Percentiles rank a stretch among this genome's conserved stretches.
These are phyloP conservation scores for Geotrichum klebahnii DNA, from an alignment of 1,139 yeast species.

Conservation along the genomic window DNA sequence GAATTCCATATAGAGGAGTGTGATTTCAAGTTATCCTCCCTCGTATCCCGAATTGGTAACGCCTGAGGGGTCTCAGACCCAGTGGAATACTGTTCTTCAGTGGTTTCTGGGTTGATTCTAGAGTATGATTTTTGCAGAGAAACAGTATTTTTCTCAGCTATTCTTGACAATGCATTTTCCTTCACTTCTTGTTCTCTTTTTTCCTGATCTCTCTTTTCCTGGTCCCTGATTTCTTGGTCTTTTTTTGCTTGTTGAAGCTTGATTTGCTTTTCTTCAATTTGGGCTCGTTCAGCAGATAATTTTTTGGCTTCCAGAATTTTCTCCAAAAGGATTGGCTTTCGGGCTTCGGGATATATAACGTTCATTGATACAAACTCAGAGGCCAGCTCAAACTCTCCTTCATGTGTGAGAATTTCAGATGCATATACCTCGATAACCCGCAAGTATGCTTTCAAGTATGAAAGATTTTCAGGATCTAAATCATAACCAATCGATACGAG, in stretches of 20 bases:
- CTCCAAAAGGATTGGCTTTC: slow-evolving; percentile 2
- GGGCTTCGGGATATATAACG: slow-evolving; percentile 7
- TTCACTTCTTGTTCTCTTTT: not conserved
- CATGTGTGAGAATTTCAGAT: slow-evolving; percentile 7
- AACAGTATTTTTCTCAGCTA: not conserved
- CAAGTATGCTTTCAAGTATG: slow-evolving; percentile 1
- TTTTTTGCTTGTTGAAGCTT: not conserved
- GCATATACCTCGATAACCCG: slow-evolving; percentile 14
- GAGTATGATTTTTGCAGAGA: not conserved
- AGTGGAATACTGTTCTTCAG: not conserved
- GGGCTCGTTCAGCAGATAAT: not conserved
- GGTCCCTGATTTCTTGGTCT: slow-evolving; percentile 4
- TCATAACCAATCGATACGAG: not conserved
- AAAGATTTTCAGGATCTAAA: slow-evolving; percentile 2
- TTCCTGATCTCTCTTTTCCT: not conserved
- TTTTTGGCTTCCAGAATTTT: slow-evolving; percentile 7
- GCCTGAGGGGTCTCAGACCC: not conserved
- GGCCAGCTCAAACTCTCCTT: slow-evolving; percentile 12
- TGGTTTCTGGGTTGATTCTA: not conserved
- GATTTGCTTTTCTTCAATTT: not conserved
- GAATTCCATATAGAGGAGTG: slow-evolving; percentile 4
- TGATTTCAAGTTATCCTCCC: not conserved
- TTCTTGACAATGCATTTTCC: not conserved
- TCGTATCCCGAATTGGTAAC: not conserved
- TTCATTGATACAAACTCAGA: slow-evolving; percentile 3